Evolutionary conservation across 2,329 filamentous ascomycete species (phyloP).

Genomic region (Monosporascus sp.): DNA sequence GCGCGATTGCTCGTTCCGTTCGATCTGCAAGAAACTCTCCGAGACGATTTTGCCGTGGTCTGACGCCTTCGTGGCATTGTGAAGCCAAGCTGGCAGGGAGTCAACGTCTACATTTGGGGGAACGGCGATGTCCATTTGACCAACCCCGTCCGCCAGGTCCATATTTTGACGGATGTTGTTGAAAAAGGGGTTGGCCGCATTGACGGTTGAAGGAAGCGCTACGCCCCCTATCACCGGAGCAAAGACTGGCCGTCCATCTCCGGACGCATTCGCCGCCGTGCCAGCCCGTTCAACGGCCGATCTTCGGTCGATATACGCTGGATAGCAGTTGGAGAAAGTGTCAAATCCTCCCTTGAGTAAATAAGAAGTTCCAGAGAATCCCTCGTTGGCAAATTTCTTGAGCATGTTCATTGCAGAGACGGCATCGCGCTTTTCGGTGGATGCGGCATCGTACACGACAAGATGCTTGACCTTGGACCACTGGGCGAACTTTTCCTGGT

Average conservation of each 20-base stretch:
- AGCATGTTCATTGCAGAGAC: conserved; percentile 76
- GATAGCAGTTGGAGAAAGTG: conserved; percentile 63
- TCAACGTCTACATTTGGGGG: conserved; percentile 41
- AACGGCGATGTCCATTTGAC: conserved; percentile 60
- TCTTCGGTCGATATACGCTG: conserved; percentile 55
- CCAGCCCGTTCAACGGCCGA: conserved; percentile 46
- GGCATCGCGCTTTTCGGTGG: conserved; percentile 74
- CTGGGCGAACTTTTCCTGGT: conserved; percentile 66
- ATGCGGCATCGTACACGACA: conserved; percentile 79
- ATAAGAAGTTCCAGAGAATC: conserved; percentile 67
- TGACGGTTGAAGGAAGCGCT: conserved; percentile 64
- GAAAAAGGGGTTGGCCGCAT: conserved; percentile 82
- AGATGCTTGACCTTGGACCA: conserved; percentile 75
- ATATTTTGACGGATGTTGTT: conserved; percentile 95
- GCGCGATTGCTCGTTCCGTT: conserved; percentile 79
- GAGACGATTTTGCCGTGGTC: conserved; percentile 78
- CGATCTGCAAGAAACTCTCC: conserved; percentile 77
- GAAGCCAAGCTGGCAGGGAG: conserved; percentile 71
- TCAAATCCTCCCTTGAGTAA: conserved; percentile 80
- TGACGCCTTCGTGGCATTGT: conserved; percentile 55
- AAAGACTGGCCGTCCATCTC: conserved; percentile 41
- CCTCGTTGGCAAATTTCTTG: conserved; percentile 86
- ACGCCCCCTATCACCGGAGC: conserved; percentile 87
- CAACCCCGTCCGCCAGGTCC: conserved; percentile 89
- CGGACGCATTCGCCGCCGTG: conserved; percentile 36